phyloP scores from a whole-genome alignment of 176 grass and related monocot genomes.

The Pharus latifolius region DNA sequence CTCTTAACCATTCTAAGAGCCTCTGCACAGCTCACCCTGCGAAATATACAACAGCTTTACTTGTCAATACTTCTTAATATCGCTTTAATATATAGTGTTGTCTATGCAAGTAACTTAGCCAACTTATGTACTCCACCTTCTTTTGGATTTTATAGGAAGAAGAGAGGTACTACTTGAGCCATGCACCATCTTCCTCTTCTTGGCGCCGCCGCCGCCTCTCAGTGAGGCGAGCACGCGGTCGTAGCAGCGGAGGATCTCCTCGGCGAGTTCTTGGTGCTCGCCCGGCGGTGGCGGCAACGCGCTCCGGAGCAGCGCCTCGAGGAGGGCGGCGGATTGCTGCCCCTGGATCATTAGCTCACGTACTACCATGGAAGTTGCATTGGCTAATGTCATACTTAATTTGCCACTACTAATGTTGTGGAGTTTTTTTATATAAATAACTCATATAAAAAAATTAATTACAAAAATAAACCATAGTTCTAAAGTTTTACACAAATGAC shows the following conservation, averaged over 20 bases:
- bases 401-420: too few species aligned
- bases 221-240: conserved; percentile 26
- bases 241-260: conserved; percentile 40
- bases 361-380: conserved; percentile 11
- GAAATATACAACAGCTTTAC: neutral
- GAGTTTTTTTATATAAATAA: too few species aligned
- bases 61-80: neutral
- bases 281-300: neutral
- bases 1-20: neutral
- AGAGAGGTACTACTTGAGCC: neutral
- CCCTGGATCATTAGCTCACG: conserved; percentile 49
- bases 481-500: too few species aligned
- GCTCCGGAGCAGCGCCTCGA: conserved; percentile 16
- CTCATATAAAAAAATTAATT: too few species aligned
- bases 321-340: conserved; percentile 26
- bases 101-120: neutral
- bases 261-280: conserved; percentile 23
- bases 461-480: too few species aligned
- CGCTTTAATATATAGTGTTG: neutral
- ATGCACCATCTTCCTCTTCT: conserved; percentile 11
- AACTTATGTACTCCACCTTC: neutral
- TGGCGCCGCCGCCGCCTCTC: neutral
- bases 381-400: conserved; percentile 21
- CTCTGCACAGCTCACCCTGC: conserved; percentile 23
- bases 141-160: neutral